These are phyloP conservation scores for Arthrobotrys pseudoclavata DNA, from an alignment of 2,329 filamentous ascomycete genomes.

Conservation along the genomic window DNA sequence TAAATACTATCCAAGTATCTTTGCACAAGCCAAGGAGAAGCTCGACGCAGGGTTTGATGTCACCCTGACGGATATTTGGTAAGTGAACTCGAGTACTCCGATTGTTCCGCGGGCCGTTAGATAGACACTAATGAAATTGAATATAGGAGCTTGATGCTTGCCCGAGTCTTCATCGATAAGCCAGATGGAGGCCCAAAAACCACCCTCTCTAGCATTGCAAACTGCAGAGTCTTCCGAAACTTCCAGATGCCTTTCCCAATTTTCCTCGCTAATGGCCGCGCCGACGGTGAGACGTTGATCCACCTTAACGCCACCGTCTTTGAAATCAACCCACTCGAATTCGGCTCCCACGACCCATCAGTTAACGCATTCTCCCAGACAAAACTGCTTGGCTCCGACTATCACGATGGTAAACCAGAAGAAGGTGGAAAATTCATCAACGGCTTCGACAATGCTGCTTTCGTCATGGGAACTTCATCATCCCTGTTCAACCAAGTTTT, in stretches of 20 bases:
- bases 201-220: conserved; percentile 84
- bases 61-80: conserved; percentile 89
- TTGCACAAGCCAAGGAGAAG: conserved; percentile 74
- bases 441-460: conserved; percentile 87
- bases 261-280: conserved; percentile 77
- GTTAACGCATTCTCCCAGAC: conserved; percentile 79
- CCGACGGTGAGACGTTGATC: conserved; percentile 74
- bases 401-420: conserved; percentile 72
- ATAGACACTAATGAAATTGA: neutral
- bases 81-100: conserved; percentile 60
- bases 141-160: conserved; percentile 64
- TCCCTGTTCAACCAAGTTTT: conserved; percentile 86
- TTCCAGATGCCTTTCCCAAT: conserved; percentile 80
- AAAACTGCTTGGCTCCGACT: conserved; percentile 79
- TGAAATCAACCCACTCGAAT: conserved; percentile 84
- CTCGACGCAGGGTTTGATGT: conserved; percentile 75
- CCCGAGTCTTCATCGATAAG: conserved; percentile 52
- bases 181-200: conserved; percentile 67
- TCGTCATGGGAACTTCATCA: conserved; percentile 86
- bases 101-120: neutral
- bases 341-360: conserved; percentile 82
- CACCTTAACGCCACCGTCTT: conserved; percentile 80
- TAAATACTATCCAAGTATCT: conserved; percentile 75
- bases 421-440: conserved; percentile 74
- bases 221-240: conserved; percentile 73